Evolutionary conservation across 805 yeast genomes (phyloP).

Genomic region (Zygotorulaspora sp.): DNA sequence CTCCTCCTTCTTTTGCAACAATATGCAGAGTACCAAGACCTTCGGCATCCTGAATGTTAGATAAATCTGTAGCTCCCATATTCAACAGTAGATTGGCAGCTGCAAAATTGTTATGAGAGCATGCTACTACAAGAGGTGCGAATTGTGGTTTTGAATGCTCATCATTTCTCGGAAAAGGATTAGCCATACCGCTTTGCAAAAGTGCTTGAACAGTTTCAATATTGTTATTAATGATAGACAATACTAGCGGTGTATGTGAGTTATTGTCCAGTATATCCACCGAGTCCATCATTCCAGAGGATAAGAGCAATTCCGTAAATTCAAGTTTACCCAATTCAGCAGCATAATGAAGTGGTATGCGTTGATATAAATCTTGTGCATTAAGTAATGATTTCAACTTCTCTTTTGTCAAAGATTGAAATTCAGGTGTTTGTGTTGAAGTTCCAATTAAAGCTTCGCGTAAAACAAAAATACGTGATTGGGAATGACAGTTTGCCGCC

Average conservation of each 20-base stretch:
- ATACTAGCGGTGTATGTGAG: slow-evolving; percentile 75
- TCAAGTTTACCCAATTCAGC: slow-evolving; percentile 53
- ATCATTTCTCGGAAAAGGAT: slow-evolving; percentile 44
- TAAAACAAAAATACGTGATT: slow-evolving; percentile 30
- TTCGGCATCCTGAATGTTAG: slow-evolving; percentile 62
- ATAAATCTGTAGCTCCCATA: slow-evolving; percentile 30
- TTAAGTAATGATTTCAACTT: slow-evolving; percentile 31
- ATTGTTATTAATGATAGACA: slow-evolving; percentile 70
- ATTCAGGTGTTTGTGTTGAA: slow-evolving; percentile 6
- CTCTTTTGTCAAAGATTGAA: slow-evolving; percentile 16
- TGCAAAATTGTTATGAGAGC: slow-evolving; percentile 72
- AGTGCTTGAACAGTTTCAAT: slow-evolving; percentile 46
- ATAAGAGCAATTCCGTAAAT: slow-evolving; percentile 38
- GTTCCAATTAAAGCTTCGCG: slow-evolving; percentile 20
- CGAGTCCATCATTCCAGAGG: slow-evolving; percentile 30
- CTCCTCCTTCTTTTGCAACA: slow-evolving; percentile 75
- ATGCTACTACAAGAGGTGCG: slow-evolving; percentile 78
- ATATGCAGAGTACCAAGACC: slow-evolving; percentile 86
- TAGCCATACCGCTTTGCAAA: slow-evolving; percentile 45
- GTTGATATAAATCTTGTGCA: slow-evolving; percentile 61
- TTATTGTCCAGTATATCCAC: slow-evolving; percentile 55
- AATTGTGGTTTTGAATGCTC: slow-evolving; percentile 56
- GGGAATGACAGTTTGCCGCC: slow-evolving; percentile 37
- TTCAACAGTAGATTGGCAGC: slow-evolving; percentile 61
- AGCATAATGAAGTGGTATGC: slow-evolving; percentile 85